Percentiles rank a stretch among this genome's conserved stretches.
phyloP scores from a whole-genome alignment of 2,329 filamentous ascomycete species.

The Thyridium curvatum region DNA sequence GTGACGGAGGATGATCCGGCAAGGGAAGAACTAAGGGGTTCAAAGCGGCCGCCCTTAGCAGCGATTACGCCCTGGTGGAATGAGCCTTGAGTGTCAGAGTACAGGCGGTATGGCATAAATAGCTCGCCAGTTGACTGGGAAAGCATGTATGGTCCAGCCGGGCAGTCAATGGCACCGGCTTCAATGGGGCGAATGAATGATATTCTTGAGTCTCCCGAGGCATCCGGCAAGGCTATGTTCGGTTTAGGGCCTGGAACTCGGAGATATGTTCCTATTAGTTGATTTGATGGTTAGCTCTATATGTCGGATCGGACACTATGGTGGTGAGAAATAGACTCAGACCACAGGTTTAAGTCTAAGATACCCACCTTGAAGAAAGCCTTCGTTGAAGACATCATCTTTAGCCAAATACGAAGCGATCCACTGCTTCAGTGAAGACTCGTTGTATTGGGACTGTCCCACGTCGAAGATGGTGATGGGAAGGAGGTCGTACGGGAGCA shows the following conservation, averaged over 20 bases:
- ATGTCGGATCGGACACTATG: constrained; percentile 11
- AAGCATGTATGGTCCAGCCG: too few relatives aligned
- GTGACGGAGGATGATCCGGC: too few relatives aligned
- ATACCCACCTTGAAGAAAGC: constrained; percentile 26
- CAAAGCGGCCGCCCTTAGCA: constrained; percentile 12
- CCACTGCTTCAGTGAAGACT: too few relatives aligned
- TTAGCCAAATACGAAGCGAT: constrained; percentile 21
- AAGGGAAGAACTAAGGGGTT: constrained; percentile 13
- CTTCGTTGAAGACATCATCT: constrained; percentile 28
- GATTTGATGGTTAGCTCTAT: too few relatives aligned
- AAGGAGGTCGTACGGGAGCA: too few relatives aligned
- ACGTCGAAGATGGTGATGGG: too few relatives aligned
- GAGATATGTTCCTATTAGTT: too few relatives aligned
- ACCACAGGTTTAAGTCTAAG: constrained; percentile 16
- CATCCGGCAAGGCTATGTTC: constrained; percentile 3
- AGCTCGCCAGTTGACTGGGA: too few relatives aligned
- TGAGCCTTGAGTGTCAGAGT: constrained; percentile 13
- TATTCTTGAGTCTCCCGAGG: constrained; percentile 4
- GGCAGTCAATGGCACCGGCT: too few relatives aligned
- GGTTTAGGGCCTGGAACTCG: too few relatives aligned
- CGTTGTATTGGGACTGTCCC: too few relatives aligned
- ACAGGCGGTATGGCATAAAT: constrained; percentile 13
- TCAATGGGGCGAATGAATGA: constrained; percentile 9
- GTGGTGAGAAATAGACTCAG: constrained; percentile 8
- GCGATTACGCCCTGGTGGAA: constrained; percentile 17